These are phyloP conservation scores for Triangularia verruculosa DNA, from an alignment of 2,329 filamentous ascomycete species.

Conservation along the genomic window DNA sequence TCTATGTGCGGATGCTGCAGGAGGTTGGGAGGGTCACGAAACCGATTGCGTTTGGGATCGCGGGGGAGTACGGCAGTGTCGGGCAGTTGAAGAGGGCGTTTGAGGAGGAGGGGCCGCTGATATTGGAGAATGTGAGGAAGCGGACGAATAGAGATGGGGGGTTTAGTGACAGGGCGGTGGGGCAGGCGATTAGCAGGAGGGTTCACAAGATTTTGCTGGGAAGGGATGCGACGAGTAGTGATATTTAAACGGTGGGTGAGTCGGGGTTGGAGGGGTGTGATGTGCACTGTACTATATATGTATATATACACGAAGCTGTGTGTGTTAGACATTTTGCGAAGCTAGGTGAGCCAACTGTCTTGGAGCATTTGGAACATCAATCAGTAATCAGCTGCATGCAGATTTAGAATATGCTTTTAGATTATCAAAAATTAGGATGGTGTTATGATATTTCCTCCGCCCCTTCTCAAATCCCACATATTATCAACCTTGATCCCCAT, in stretches of 20 bases:
- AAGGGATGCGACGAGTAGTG: slow-evolving; percentile 52
- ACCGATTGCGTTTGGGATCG: slow-evolving; percentile 68
- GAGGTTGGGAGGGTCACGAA: slow-evolving; percentile 70
- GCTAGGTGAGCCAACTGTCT: background rate
- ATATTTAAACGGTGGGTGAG: slow-evolving; percentile 39
- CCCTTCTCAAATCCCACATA: background rate
- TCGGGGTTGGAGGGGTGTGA: background rate
- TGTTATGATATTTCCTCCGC: background rate
- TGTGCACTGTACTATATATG: background rate
- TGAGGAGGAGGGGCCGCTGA: slow-evolving; percentile 54
- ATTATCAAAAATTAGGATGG: background rate
- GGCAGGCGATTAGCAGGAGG: slow-evolving; percentile 56
- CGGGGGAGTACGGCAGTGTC: slow-evolving; percentile 57
- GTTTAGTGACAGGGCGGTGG: slow-evolving; percentile 52
- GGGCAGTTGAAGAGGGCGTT: slow-evolving; percentile 58
- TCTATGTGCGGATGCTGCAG: slow-evolving; percentile 72
- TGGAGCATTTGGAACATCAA: background rate
- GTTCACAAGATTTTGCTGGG: slow-evolving; percentile 60
- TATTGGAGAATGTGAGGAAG: slow-evolving; percentile 61
- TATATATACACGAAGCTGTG: too few species aligned
- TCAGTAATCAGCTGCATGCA: background rate
- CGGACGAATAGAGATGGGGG: slow-evolving; percentile 56
- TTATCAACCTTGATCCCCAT: background rate
- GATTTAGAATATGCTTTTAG: background rate
- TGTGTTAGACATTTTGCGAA: too few species aligned